Percentiles rank a stretch among this genome's conserved stretches.
These are phyloP conservation scores for Saposhnikovia divaricata DNA, from an alignment of 129 eudicot genomes.

Conservation along the genomic window DNA sequence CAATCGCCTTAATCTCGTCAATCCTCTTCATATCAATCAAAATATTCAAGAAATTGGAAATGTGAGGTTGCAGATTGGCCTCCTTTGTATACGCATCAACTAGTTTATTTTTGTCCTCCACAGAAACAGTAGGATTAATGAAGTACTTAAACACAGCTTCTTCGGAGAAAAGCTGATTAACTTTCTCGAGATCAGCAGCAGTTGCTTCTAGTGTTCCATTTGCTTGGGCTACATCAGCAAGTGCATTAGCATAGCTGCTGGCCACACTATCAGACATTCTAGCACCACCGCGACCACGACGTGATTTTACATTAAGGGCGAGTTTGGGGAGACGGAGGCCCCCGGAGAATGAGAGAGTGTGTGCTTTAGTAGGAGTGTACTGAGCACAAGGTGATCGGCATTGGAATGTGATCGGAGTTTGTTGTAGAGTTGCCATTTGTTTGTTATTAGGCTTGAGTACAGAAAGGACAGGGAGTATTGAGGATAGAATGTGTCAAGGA, in stretches of 20 bases:
- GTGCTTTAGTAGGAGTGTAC: conserved; percentile 10
- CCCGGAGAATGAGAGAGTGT: conserved; percentile 32
- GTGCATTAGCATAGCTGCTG: conserved; percentile 68
- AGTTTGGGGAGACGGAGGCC: conserved; percentile 38
- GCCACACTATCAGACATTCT: conserved; percentile 51
- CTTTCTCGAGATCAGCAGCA: conserved; percentile 36
- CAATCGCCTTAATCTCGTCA: conserved; percentile 52
- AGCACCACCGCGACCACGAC: conserved; percentile 16
- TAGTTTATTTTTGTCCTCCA: conserved; percentile 35
- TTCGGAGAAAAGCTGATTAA: conserved; percentile 48
- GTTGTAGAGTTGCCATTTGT: conserved; percentile 34
- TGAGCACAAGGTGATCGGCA: conserved; percentile 33
- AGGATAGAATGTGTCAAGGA: background rate
- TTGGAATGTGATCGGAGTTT: conserved; percentile 43
- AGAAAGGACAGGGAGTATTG: background rate
- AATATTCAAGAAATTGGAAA: conserved; percentile 57
- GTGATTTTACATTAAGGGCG: conserved; percentile 13
- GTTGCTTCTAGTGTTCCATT: conserved; percentile 55
- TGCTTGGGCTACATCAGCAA: conserved; percentile 54
- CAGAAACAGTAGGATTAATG: conserved; percentile 41
- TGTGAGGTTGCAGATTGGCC: conserved; percentile 45
- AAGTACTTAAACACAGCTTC: conserved; percentile 27
- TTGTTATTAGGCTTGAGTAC: background rate
- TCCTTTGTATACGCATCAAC: conserved; percentile 41
- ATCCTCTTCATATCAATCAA: conserved; percentile 54